Base-by-base conservation (phyloP, 176 grass and related monocot species). In the Rhynchospora tenuis region DNA sequence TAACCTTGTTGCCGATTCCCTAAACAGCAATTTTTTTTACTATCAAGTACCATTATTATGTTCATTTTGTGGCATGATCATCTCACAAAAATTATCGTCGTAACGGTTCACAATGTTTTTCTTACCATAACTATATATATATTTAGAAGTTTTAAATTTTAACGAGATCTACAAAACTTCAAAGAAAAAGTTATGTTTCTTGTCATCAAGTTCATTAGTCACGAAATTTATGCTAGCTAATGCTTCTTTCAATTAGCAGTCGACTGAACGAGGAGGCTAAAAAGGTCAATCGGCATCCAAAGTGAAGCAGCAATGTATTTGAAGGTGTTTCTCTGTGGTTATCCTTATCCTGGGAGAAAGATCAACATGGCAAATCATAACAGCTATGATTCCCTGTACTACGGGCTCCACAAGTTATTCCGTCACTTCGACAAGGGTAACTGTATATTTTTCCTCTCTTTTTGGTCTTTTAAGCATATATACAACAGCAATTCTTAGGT, bases 391-490 rank as follows among this genome's bases (percentile, higher is more conserved):
- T 82, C 80, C 6, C 59, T 82, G 13, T 82, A 82, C 12, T 50
- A 17, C 12, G 80, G 80, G 62, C 80, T 82, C 58, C 80, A 82
- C 61, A 82, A 17, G 80, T 63, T 82, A 64, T 82, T 82, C 47
- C 80, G 80, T n/a, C 33, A 82, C 50, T 82, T 82, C 5, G 80
- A 82, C 61, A 82, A 82, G 59, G 33, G 80, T 82, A 51, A 47
- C 43, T 63, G 22, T 46, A 64, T 15, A 29, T 76, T 16, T 7
- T 19, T 15, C 9, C 2, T 0, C 13, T 9, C 14, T 16, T 31
- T 64, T 15, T n/a, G 50, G 50, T 2, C 13, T 63, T 63, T 12
- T 63, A 27, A 27, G 63, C 11, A 31, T 31, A 65, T 31, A 31
- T 31, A 65, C 15, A 27, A 7, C 31, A 64, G 14, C 28, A 68